Evolutionary conservation across 148 eudicot genomes (phyloP), one percentile per base, ranked within the genome.

Genomic region (Persicaria tinctoria): DNA sequence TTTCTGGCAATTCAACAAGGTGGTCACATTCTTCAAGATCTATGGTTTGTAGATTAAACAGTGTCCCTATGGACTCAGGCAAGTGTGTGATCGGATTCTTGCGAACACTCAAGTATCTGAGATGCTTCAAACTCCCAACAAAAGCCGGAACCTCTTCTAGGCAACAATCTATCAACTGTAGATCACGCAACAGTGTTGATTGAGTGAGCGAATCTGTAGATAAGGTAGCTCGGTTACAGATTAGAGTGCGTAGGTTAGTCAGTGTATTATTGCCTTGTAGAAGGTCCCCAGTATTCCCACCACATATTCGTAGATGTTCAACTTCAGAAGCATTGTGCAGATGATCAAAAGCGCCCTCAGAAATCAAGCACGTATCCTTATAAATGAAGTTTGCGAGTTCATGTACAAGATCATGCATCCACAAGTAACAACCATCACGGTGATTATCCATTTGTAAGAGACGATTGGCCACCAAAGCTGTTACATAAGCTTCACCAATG

Each of bases 351-450:
- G 17, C 47, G 17, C 16, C 70, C 47, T 5, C 13, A 12, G 7
- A 14, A 41, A 66, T 66, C 47, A 44, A 44, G 46, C 14, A 0
- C 13, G 70, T 66, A 14, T 13, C 70, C 47, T 12, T 41, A 1
- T 46, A 66, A 66, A 66, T 66, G 14, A 12, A 66, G 47, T 47
- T 8, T 10, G 70, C 70, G 9, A 66, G 17, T 5, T 14, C 70
- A 64, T 38, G 46, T 64, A 64, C 70, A 8, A 64, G 70, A 64
- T 64, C 70, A 66, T 66, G 70, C 70, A 66, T 66, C 47, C 47
- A 38, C 70, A 66, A 41, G 47, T 14, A 13, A 12, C 47, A 5
- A 14, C 18, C 17, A 66, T 5, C 9, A 1, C 0, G 5, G 2
- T 8, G 38, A 41, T 4, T 13, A 41, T 13, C 8, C 48, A 66